phyloP scores from a whole-genome alignment of 805 yeast genomes.

The Pichia eremophila region DNA sequence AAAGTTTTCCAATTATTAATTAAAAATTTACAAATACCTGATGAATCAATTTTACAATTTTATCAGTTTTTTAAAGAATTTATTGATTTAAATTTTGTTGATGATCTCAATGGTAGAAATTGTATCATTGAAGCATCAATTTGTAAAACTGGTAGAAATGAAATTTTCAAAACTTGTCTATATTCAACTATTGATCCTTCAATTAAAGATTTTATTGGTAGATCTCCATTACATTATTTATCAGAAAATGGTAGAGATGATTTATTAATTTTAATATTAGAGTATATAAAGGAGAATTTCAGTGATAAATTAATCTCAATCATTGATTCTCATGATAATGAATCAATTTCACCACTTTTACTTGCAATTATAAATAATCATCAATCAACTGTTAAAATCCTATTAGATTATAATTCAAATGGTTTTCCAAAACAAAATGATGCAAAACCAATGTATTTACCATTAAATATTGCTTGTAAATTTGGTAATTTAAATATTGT shows the following conservation, averaged over 20 bases:
- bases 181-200: conserved; percentile 19
- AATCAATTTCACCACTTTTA: conserved; percentile 73
- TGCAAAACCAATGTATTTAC: conserved; percentile 54
- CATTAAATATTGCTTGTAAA: conserved; percentile 82
- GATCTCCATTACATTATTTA: conserved; percentile 83
- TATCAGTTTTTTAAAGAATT: conserved; percentile 39
- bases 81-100: conserved; percentile 55
- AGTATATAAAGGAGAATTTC: conserved; percentile 2
- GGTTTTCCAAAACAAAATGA: conserved; percentile 40
- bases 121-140: conserved; percentile 62
- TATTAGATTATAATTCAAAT: conserved; percentile 41
- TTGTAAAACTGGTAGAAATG: conserved; percentile 19
- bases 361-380: conserved; percentile 68
- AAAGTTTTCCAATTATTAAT: conserved; percentile 66
- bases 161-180: conserved; percentile 21
- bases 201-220: conserved; percentile 56
- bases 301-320: conserved; percentile 13
- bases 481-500: conserved; percentile 69
- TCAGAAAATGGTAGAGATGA: conserved; percentile 47
- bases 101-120: conserved; percentile 65
- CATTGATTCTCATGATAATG: conserved; percentile 52
- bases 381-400: conserved; percentile 40
- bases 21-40: conserved; percentile 54
- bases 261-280: conserved; percentile 28
- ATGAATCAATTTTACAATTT: conserved; percentile 43